Conservation (phyloP, 1,139 yeast species). For the Magnusiomyces fungicola region DNA sequence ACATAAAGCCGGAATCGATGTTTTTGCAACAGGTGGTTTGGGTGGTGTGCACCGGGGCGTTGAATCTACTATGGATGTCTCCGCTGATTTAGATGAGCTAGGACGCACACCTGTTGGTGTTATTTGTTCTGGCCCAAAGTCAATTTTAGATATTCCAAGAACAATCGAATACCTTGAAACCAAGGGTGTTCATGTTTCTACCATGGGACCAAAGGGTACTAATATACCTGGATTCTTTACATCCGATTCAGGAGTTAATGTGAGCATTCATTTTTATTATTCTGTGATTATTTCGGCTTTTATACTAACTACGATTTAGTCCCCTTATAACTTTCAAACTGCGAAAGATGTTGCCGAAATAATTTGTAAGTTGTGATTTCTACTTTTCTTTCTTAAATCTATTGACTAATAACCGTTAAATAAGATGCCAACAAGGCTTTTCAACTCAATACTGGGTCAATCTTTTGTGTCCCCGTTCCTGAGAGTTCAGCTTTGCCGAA, state of each 20-base stretch:
- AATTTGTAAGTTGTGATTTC: conserved; percentile 35
- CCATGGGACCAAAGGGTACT: conserved; percentile 39
- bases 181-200: conserved; percentile 59
- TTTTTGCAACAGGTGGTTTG: conserved; percentile 89
- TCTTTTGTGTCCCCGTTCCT: conserved; percentile 84
- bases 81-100: conserved; percentile 82
- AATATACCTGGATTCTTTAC: conserved; percentile 85
- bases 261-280: neutral
- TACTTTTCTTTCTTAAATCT: neutral
- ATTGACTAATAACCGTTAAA: conserved; percentile 10
- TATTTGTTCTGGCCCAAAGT: conserved; percentile 87
- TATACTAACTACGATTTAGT: conserved; percentile 23
- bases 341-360: conserved; percentile 56
- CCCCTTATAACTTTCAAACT: conserved; percentile 56
- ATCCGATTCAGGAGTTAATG: conserved; percentile 57
- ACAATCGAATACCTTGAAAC: conserved; percentile 87
- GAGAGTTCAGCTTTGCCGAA: conserved; percentile 51
- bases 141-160: conserved; percentile 69
- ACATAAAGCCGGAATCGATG: conserved; percentile 64
- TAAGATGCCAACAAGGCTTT: conserved; percentile 42
- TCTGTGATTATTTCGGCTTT: neutral
- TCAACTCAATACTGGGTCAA: conserved; percentile 55
- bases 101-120: conserved; percentile 80
- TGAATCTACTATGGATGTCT: conserved; percentile 65
- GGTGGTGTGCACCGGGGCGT: conserved; percentile 90